These are phyloP conservation scores for Hypsizygus ulmarius DNA, from an alignment of 1,284 basidiomycete genomes.

Conservation along the genomic window DNA sequence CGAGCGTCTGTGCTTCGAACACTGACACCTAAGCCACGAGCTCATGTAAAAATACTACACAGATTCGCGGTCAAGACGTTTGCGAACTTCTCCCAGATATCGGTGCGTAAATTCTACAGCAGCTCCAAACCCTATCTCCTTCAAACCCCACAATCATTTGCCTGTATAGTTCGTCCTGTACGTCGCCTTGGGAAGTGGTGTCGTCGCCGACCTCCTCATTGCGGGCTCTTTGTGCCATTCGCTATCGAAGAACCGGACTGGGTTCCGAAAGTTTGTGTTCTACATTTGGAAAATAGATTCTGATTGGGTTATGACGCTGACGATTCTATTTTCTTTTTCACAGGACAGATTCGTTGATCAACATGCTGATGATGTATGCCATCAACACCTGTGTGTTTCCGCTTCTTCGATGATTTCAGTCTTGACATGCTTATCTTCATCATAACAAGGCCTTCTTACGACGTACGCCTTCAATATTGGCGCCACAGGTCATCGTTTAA, in stretches of 20 bases:
- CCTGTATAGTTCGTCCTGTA: conserved; percentile 19
- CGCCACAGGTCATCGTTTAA: conserved; percentile 9
- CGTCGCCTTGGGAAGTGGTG: conserved; percentile 19
- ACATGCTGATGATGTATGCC: conserved; percentile 30
- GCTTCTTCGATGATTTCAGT: background rate
- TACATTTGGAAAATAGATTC: background rate
- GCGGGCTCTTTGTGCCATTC: conserved; percentile 20
- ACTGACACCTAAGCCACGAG: background rate
- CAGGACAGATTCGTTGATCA: conserved; percentile 30
- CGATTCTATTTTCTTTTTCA: conserved; percentile 13
- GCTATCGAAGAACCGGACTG: conserved; percentile 19
- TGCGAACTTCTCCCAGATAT: conserved; percentile 10
- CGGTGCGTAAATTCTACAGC: conserved; percentile 7
- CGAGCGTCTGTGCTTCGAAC: conserved; percentile 14
- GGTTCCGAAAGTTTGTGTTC: conserved; percentile 19
- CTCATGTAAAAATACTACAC: background rate
- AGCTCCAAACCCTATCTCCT: background rate
- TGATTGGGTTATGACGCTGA: background rate
- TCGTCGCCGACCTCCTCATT: conserved; percentile 21
- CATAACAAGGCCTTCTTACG: conserved; percentile 14
- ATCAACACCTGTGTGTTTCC: conserved; percentile 29
- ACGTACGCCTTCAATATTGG: conserved; percentile 16
- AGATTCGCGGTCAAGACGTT: conserved; percentile 10
- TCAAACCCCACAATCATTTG: too few relatives aligned
- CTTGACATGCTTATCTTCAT: background rate